Percentiles rank a stretch among this genome's conserved stretches.
These are phyloP conservation scores for Jamesozyma spencerorum DNA, from an alignment of 805 yeast genomes.

Conservation along the genomic window DNA sequence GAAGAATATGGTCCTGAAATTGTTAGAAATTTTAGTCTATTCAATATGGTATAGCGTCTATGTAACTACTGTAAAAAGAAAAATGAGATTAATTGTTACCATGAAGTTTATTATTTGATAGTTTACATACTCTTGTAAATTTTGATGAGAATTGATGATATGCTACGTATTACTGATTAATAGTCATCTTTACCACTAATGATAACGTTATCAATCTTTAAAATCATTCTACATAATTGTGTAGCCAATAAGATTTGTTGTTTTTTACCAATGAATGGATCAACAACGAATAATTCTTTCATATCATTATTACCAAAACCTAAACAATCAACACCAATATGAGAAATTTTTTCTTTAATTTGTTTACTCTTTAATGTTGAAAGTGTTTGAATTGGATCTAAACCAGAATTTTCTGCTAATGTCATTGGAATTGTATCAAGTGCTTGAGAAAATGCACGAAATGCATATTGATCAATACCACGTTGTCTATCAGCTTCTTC, in stretches of 20 bases:
- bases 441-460: constrained; percentile 89
- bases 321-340: constrained; percentile 88
- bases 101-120: neutral
- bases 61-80: neutral
- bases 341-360: constrained; percentile 57
- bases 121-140: too few relatives aligned
- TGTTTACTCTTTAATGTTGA: constrained; percentile 79
- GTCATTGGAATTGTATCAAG: constrained; percentile 89
- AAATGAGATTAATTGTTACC: neutral
- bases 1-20: constrained; percentile 97
- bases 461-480: constrained; percentile 96
- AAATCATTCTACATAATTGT: constrained; percentile 93
- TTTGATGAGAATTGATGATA: neutral
- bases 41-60: constrained; percentile 71
- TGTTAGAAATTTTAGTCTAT: constrained; percentile 91
- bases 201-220: constrained; percentile 93
- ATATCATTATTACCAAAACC: constrained; percentile 83
- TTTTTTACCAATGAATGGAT: constrained; percentile 94
- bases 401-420: constrained; percentile 93
- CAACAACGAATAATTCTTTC: constrained; percentile 90
- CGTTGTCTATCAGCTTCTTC: constrained; percentile 87
- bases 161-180: constrained; percentile 16
- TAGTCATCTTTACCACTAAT: constrained; percentile 77
- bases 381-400: constrained; percentile 85
- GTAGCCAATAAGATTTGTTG: constrained; percentile 94